Percentiles rank a stretch among this genome's conserved stretches.
phyloP scores from a whole-genome alignment of 169 alveolate genomes.

The Eimeria praecox region DNA sequence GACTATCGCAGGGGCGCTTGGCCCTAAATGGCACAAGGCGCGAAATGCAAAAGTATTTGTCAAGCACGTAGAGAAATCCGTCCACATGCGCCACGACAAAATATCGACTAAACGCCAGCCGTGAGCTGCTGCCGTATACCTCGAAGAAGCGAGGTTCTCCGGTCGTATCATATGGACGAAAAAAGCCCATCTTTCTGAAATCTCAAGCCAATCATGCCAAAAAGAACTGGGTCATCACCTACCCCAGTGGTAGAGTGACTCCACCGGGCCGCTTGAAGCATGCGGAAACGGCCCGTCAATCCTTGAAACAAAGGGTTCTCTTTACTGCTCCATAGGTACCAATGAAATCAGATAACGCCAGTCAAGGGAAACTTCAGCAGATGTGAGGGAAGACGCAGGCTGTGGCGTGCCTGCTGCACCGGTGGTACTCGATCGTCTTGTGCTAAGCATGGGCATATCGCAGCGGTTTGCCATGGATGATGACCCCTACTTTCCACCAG shows the following conservation, averaged over 20 bases:
- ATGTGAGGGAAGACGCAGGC: background rate
- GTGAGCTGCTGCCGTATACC: conserved; percentile 68
- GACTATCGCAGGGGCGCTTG: background rate
- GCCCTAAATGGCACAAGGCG: conserved; percentile 54
- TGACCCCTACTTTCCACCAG: background rate
- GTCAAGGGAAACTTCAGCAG: background rate
- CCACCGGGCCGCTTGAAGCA: conserved; percentile 2
- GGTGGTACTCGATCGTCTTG: conserved; percentile 10
- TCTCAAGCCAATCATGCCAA: background rate
- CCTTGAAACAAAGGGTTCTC: background rate
- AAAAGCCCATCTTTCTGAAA: conserved; percentile 7
- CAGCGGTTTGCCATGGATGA: background rate
- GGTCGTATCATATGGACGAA: conserved; percentile 27
- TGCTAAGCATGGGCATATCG: background rate
- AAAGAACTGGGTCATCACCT: background rate
- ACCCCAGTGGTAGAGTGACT: conserved; percentile 15
- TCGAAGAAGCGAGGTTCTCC: conserved; percentile 55
- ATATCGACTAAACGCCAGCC: conserved; percentile 68
- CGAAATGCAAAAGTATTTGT: conserved; percentile 58
- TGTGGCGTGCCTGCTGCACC: background rate
- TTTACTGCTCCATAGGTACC: background rate
- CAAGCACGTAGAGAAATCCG: conserved; percentile 65
- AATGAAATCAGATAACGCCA: background rate
- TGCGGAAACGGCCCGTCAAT: background rate
- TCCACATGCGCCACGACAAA: conserved; percentile 71